Evolutionary conservation across 2,329 filamentous ascomycete genomes (phyloP).

Genomic region (Sclerotinia trifoliorum): DNA sequence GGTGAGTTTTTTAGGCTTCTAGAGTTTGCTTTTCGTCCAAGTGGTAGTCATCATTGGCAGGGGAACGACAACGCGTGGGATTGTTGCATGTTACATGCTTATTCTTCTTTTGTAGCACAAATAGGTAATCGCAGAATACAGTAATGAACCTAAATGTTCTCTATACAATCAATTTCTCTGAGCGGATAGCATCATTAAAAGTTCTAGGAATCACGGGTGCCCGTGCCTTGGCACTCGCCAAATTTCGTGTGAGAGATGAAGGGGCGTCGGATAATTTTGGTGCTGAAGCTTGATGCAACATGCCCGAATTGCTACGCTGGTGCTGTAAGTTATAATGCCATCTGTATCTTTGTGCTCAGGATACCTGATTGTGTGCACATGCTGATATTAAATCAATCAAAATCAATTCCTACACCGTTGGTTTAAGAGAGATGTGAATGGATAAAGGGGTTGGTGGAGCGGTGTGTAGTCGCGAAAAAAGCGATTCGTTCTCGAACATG

Average conservation of each 20-base stretch:
- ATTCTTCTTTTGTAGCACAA: conserved; percentile 2
- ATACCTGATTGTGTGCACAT: conserved; percentile 1
- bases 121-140: background rate
- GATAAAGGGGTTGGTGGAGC: conserved; percentile 9
- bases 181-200: conserved; percentile 1
- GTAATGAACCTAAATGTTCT: conserved; percentile 6
- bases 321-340: background rate
- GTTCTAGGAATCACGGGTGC: conserved; percentile 2
- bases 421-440: background rate
- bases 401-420: conserved; percentile 6
- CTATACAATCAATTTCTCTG: conserved; percentile 13
- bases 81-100: conserved; percentile 5
- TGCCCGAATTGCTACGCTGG: conserved; percentile 6
- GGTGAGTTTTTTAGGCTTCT: conserved; percentile 6
- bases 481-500: background rate
- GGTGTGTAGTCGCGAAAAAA: background rate
- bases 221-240: conserved; percentile 15
- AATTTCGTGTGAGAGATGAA: conserved; percentile 13
- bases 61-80: conserved; percentile 4
- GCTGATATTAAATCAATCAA: conserved; percentile 9
- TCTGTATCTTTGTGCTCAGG: background rate
- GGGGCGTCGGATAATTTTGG: conserved; percentile 18
- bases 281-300: conserved; percentile 15
- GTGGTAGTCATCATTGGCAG: conserved; percentile 13
- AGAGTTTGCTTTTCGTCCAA: conserved; percentile 3